Base-by-base conservation (phyloP, 805 yeast genomes). In the Candida ortonii region DNA sequence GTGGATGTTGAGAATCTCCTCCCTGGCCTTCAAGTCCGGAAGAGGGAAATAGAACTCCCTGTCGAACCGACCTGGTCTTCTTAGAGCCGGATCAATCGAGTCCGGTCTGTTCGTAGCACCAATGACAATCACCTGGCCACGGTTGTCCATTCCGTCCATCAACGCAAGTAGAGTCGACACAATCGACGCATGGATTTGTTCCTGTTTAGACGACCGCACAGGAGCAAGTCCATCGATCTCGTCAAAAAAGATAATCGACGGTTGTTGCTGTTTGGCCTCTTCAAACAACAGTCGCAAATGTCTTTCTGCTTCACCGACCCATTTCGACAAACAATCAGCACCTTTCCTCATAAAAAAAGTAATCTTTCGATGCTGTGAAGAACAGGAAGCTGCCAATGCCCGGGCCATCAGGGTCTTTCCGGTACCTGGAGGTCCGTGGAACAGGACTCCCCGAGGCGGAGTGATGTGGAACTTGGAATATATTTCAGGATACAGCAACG, bases 261-360 rank as follows among this genome's bases (percentile, higher is more conserved):
- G 98, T 61, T 93, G 98, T 49, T 88, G 89, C 45, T 85, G 87
- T 50, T 83, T 84, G 1, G 98, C 98, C 61, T 93, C 97, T 62
- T 93, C 97, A 57, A 93, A 93, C 37, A 93, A 64, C 26, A 90
- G 65, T 40, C 98, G 67, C 42, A 93, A 67, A 58, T 93, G 97
- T 46, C 98, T 72, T 62, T 93, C 98, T 5, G 97, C 97, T 61
- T 93, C 98, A 52, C 98, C 98, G 3, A 93, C 97, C 98, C 98
- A 93, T 64, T 93, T 93, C 28, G 96, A 85, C 49, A 93, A 66
- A 55, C 95, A 84, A 59, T 93, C 98, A 0, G 98, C 97, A 45
- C 98, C 99, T 57, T 93, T 93, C 43, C 99, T 68, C 98, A 93
- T 93, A 62, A 88, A 93, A 53, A 93, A 93, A 0, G 98, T 88